Evolutionary conservation across 495 filamentous ascomycete genomes (phyloP).

Genomic region (Aspergillus nidulans): DNA sequence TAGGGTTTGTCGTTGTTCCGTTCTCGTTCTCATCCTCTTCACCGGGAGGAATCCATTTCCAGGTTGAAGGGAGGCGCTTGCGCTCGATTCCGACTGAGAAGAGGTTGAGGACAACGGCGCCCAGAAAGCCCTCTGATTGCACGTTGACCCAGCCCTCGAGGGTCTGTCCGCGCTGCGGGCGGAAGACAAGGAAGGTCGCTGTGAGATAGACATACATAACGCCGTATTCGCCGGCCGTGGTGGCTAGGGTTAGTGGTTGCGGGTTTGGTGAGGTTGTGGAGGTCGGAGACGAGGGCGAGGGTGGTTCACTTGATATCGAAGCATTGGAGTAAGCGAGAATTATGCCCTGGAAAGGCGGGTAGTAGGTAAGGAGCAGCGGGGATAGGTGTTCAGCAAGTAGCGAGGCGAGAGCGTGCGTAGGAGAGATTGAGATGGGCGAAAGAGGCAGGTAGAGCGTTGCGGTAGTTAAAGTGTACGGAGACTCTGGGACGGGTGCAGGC

Average conservation of each 20-base stretch:
- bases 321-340: slow-evolving; percentile 66
- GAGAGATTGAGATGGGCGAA: slow-evolving; percentile 62
- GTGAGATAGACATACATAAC: slow-evolving; percentile 66
- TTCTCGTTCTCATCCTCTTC: slow-evolving; percentile 25
- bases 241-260: slow-evolving; percentile 46
- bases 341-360: slow-evolving; percentile 64
- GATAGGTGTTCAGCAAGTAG: slow-evolving; percentile 71
- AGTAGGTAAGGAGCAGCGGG: slow-evolving; percentile 71
- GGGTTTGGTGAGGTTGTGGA: slow-evolving; percentile 29
- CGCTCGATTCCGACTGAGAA: slow-evolving; percentile 70
- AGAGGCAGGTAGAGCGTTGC: slow-evolving; percentile 68
- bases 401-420: slow-evolving; percentile 57
- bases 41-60: slow-evolving; percentile 56
- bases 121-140: slow-evolving; percentile 67
- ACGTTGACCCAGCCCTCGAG: slow-evolving; percentile 68
- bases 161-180: slow-evolving; percentile 51
- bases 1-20: not conserved
- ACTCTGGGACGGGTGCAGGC: slow-evolving; percentile 22
- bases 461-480: slow-evolving; percentile 58
- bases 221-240: slow-evolving; percentile 62
- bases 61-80: slow-evolving; percentile 59
- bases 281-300: slow-evolving; percentile 20
- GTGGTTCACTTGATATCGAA: slow-evolving; percentile 39
- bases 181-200: slow-evolving; percentile 67
- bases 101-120: slow-evolving; percentile 66